A percentile compares a stretch with the other conserved stretches of the same genome.
These are phyloP conservation scores for Gossypium trilobum DNA, from an alignment of 441 rosid species.

Conservation along the genomic window DNA sequence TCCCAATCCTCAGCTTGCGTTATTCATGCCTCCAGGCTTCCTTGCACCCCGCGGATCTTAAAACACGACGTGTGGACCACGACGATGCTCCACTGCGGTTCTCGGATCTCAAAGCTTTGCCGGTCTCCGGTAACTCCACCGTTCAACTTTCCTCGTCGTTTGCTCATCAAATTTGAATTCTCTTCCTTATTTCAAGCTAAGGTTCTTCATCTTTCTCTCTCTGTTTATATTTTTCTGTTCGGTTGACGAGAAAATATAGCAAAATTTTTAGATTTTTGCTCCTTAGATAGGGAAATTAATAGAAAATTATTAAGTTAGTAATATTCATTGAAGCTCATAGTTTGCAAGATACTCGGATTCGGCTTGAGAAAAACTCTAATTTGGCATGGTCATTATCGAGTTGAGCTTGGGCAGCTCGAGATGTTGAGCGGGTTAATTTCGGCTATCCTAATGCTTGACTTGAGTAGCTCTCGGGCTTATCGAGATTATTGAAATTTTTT, in stretches of 20 bases:
- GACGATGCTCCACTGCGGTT: slow-evolving; percentile 21
- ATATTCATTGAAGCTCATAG: background rate
- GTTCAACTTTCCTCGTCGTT: slow-evolving; percentile 10
- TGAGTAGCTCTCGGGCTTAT: background rate
- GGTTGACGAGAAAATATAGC: slow-evolving; percentile 10
- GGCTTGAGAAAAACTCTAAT: background rate
- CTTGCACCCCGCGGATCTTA: background rate
- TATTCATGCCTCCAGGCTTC: background rate
- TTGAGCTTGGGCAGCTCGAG: background rate
- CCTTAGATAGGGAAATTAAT: background rate
- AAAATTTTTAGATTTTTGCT: slow-evolving; percentile 1
- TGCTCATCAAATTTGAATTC: slow-evolving; percentile 15
- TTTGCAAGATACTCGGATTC: background rate
- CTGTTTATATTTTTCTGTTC: background rate
- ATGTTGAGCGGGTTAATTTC: background rate
- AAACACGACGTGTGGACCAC: background rate
- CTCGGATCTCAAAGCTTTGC: slow-evolving; percentile 15
- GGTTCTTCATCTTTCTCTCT: slow-evolving; percentile 12
- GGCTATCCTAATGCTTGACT: background rate
- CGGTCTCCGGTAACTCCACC: slow-evolving; percentile 11
- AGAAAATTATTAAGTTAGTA: background rate
- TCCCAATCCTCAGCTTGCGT: background rate
- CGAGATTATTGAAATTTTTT: background rate
- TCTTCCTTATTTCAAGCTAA: slow-evolving; percentile 20
- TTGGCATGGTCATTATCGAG: background rate